phyloP scores from a whole-genome alignment of 768 basidiomycete genomes.

The Naganishia kalamii region DNA sequence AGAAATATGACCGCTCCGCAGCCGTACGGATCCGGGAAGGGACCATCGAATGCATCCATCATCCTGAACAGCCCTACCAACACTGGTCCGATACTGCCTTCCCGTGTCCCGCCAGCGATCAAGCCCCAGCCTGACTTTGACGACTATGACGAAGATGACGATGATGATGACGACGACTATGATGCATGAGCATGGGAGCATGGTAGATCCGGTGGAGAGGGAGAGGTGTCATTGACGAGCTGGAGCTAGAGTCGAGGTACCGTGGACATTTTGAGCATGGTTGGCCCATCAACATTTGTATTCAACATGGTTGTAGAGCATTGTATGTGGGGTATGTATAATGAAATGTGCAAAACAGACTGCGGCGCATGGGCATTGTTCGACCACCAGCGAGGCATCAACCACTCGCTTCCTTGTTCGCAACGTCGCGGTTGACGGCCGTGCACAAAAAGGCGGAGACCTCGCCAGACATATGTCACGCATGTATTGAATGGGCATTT shows the following conservation, averaged over 20 bases:
- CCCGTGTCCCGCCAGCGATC: background rate
- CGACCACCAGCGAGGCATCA: no score
- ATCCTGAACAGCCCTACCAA: conserved; percentile 6
- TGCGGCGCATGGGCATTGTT: background rate
- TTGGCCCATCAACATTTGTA: background rate
- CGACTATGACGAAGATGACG: conserved; percentile 2
- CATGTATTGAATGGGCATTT: no score
- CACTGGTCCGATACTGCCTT: background rate
- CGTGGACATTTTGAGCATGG: background rate
- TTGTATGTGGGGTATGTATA: conserved; percentile 5
- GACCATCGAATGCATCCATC: background rate
- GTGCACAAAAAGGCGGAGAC: no score
- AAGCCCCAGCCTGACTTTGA: background rate
- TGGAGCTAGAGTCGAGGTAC: background rate
- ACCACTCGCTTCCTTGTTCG: no score
- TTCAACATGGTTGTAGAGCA: conserved; percentile 10
- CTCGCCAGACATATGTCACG: no score
- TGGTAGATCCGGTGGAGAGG: background rate
- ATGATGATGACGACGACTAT: conserved; percentile 8
- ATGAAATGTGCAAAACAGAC: background rate
- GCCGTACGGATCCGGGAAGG: background rate
- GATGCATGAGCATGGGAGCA: background rate
- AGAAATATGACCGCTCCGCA: background rate
- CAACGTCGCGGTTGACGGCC: no score
- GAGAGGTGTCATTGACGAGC: background rate